A percentile compares a stretch with the other conserved stretches of the same genome.
Evolutionary conservation across 768 basidiomycete species (phyloP).

Genomic region (Lactarius akahatsu): DNA sequence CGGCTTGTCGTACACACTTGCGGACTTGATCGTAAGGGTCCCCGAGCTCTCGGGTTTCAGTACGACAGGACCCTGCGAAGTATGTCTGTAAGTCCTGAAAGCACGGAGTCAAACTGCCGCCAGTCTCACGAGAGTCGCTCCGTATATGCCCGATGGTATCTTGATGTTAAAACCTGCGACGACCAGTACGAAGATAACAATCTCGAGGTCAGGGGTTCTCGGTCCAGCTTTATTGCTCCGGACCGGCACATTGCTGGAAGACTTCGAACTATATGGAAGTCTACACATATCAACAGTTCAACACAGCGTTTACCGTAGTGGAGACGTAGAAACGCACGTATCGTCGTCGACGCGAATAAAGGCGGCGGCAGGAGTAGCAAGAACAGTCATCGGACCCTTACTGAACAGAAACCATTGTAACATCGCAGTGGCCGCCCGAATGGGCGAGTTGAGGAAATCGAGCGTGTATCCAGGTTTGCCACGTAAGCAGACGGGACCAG

Average conservation of each 20-base stretch:
- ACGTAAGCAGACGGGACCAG: conserved; percentile 22
- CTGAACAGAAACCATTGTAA: conserved; percentile 17
- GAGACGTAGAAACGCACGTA: conserved; percentile 8
- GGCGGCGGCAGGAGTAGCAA: conserved; percentile 23
- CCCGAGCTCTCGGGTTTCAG: conserved; percentile 27
- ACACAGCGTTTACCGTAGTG: neutral
- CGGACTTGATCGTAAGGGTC: conserved; percentile 16
- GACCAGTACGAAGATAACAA: conserved; percentile 23
- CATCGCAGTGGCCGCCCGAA: conserved; percentile 16
- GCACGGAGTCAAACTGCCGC: too few relatives aligned
- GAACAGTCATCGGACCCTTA: conserved; percentile 19
- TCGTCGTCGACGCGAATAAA: conserved; percentile 26
- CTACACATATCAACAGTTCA: neutral
- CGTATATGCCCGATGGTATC: conserved; percentile 18
- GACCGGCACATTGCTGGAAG: conserved; percentile 13
- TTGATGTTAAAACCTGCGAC: conserved; percentile 1
- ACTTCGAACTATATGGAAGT: conserved; percentile 20
- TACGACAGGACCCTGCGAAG: conserved; percentile 11
- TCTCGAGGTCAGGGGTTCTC: conserved; percentile 26
- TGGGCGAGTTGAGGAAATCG: conserved; percentile 25
- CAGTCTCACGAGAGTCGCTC: conserved; percentile 18
- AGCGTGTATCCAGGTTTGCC: conserved; percentile 25
- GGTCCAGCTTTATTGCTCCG: conserved; percentile 17
- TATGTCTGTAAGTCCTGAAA: neutral
- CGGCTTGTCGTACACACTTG: conserved; percentile 20